Conservation (phyloP, 805 yeast genomes). For the Lipomyces lipofer region DNA sequence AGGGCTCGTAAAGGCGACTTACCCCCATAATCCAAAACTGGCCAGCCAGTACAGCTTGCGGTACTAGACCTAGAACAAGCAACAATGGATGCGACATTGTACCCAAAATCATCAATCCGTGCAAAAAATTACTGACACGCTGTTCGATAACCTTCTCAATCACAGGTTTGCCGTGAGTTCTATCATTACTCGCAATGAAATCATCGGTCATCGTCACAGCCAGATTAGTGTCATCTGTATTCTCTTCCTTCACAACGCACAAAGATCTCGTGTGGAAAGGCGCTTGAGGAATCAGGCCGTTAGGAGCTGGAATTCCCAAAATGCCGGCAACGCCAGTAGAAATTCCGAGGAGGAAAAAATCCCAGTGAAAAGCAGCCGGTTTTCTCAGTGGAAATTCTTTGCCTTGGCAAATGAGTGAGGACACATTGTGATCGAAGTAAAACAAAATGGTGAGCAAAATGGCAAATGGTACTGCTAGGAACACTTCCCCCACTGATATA, state of each 20-base stretch:
- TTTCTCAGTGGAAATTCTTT: constrained; percentile 76
- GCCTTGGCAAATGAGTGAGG: constrained; percentile 89
- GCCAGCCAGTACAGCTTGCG: constrained; percentile 92
- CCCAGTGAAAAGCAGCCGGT: constrained; percentile 93
- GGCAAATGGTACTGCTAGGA: constrained; percentile 92
- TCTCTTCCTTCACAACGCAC: constrained; percentile 51
- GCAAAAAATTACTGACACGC: constrained; percentile 77
- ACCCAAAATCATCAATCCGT: constrained; percentile 79
- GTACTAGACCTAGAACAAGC: constrained; percentile 76
- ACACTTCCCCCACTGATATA: constrained; percentile 70
- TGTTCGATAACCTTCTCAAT: constrained; percentile 74
- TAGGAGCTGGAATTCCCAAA: constrained; percentile 92
- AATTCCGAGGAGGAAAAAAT: constrained; percentile 76
- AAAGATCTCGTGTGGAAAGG: constrained; percentile 86
- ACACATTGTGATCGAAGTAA: constrained; percentile 94
- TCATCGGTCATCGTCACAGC: background rate
- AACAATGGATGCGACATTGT: constrained; percentile 89
- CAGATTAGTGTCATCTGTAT: constrained; percentile 15
- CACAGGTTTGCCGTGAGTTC: background rate
- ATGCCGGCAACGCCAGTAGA: constrained; percentile 87
- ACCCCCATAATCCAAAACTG: constrained; percentile 92
- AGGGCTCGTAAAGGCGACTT: too few relatives aligned
- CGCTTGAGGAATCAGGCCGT: constrained; percentile 96
- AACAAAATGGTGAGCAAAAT: constrained; percentile 77
- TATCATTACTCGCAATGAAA: background rate